Evolutionary conservation across 164 flowering plant genomes (phyloP).

Genomic region (Protea cynaroides): DNA sequence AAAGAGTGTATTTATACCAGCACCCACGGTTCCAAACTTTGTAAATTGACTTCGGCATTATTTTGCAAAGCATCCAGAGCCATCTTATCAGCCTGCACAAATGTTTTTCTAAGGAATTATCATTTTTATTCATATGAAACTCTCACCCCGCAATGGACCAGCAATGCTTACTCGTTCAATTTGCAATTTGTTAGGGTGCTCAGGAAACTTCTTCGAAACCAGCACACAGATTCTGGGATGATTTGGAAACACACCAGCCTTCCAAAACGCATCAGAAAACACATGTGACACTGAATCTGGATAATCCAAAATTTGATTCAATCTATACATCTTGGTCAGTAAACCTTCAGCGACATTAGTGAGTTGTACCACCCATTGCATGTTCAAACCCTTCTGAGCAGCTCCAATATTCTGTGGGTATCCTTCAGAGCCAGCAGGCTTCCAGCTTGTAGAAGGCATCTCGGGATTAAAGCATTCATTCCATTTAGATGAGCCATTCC

Average conservation of each 20-base stretch:
- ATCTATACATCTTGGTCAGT: constrained; percentile 83
- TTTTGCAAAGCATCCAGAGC: constrained; percentile 75
- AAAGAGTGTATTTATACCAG: constrained; percentile 38
- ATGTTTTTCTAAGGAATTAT: constrained; percentile 6
- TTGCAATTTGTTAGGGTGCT: constrained; percentile 78
- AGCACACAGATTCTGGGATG: constrained; percentile 66
- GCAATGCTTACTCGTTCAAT: constrained; percentile 67
- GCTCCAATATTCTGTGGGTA: constrained; percentile 36
- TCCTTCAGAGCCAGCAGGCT: constrained; percentile 36
- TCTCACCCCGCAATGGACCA: neutral
- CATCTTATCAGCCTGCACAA: constrained; percentile 71
- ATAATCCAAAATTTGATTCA: constrained; percentile 74
- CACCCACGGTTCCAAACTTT: constrained; percentile 91
- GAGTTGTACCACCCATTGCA: constrained; percentile 77
- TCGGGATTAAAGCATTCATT: constrained; percentile 66
- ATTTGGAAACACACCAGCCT: constrained; percentile 78
- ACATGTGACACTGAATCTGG: constrained; percentile 66
- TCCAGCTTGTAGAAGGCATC: constrained; percentile 31
- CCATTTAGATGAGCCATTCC: constrained; percentile 75
- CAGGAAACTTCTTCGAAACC: constrained; percentile 87
- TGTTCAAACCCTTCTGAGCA: constrained; percentile 58
- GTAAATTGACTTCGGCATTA: constrained; percentile 68
- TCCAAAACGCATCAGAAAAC: constrained; percentile 86
- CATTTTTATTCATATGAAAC: neutral
- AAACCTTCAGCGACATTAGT: constrained; percentile 81